Evolutionary conservation across 208 protist genomes (phyloP).

Genomic region (Naegleria lovaniensis): DNA sequence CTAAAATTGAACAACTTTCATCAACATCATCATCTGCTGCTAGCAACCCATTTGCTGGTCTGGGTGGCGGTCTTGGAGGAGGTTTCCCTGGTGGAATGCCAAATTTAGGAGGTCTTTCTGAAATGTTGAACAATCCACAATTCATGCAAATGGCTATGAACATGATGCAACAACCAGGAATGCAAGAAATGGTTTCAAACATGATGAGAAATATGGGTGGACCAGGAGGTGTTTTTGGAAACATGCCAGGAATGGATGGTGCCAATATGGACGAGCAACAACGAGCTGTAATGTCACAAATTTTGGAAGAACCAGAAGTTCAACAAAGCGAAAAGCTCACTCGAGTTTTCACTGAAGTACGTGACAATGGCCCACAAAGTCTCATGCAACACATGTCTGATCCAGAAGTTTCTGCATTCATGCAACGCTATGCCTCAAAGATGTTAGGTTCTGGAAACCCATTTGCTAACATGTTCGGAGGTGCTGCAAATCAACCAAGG

Average conservation of each 20-base stretch:
- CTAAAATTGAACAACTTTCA: not conserved
- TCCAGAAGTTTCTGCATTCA: conserved; percentile 10
- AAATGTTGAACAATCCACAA: conserved; percentile 7
- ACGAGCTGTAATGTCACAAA: not conserved
- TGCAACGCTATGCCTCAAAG: not conserved
- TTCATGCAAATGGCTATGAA: conserved; percentile 12
- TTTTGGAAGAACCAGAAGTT: conserved; percentile 26
- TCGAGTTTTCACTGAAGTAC: not conserved
- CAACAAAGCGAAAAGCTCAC: not conserved
- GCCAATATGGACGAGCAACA: not conserved
- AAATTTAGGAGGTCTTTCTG: not conserved
- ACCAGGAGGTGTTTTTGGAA: not conserved
- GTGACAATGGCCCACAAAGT: not conserved
- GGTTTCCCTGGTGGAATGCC: not conserved
- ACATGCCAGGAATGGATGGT: not conserved
- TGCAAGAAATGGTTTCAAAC: conserved; percentile 13
- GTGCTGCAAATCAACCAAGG: not conserved
- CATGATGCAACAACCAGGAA: conserved; percentile 25
- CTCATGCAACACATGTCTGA: not conserved
- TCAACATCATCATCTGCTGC: not conserved
- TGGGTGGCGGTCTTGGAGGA: not conserved
- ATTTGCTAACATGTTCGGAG: not conserved
- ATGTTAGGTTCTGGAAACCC: not conserved
- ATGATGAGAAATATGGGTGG: conserved; percentile 23
- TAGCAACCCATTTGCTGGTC: not conserved